Conservation (phyloP, 345 rosid species). For the Gossypium mustelinum region DNA sequence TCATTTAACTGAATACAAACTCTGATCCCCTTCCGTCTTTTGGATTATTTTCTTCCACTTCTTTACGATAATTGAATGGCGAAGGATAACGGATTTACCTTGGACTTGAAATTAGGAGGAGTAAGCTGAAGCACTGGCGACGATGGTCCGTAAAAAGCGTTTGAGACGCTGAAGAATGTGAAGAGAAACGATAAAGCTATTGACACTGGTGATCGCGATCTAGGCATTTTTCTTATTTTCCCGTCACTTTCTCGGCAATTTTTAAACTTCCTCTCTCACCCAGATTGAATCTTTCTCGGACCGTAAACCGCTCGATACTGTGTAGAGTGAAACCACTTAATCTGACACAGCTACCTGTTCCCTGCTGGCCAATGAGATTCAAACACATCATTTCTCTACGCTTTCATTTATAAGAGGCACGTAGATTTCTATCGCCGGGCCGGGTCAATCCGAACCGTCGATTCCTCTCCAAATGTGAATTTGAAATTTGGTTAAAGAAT, state of each 20-base stretch:
- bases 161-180: slow-evolving; percentile 25
- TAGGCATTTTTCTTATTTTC: slow-evolving; percentile 26
- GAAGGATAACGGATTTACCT: slow-evolving; percentile 39
- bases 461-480: too few relatives aligned
- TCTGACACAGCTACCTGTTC: slow-evolving; percentile 38
- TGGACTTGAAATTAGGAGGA: slow-evolving; percentile 93
- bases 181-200: slow-evolving; percentile 27
- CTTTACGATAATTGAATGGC: neutral
- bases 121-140: slow-evolving; percentile 95
- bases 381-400: slow-evolving; percentile 40
- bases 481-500: too few relatives aligned
- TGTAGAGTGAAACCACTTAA: slow-evolving; percentile 9
- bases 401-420: neutral
- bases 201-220: slow-evolving; percentile 29
- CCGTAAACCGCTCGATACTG: neutral
- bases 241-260: slow-evolving; percentile 26
- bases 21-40: neutral
- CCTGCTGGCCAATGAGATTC: slow-evolving; percentile 34
- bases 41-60: neutral
- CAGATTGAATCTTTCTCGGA: slow-evolving; percentile 20
- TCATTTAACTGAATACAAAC: neutral
- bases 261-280: slow-evolving; percentile 12
- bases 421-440: too few relatives aligned
- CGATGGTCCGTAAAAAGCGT: slow-evolving; percentile 80
- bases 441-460: too few relatives aligned